phyloP scores from a whole-genome alignment of 169 alveolate species.

The Toxoplasma gondii region DNA sequence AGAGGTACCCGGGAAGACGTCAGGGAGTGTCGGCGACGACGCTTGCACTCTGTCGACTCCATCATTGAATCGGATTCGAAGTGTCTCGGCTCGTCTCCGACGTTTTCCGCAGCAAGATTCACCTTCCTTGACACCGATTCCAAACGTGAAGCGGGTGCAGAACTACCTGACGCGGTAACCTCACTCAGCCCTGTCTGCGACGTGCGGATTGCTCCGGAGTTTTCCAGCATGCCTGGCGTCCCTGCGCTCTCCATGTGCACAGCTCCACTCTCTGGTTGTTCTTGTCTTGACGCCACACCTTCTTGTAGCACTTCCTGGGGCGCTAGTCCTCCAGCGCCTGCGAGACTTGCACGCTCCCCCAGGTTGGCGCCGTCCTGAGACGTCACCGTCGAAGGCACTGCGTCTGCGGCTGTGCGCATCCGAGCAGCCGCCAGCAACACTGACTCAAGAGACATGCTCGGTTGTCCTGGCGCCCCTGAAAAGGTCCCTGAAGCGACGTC shows the following conservation, averaged over 20 bases:
- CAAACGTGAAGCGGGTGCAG: too few relatives aligned
- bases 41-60: neutral
- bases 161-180: too few relatives aligned
- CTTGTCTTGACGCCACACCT: too few relatives aligned
- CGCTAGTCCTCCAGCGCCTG: neutral
- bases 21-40: neutral
- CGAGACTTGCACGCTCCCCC: neutral
- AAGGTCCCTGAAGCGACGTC: neutral
- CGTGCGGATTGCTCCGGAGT: too few relatives aligned
- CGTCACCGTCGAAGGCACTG: neutral
- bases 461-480: neutral
- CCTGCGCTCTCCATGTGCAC: too few relatives aligned
- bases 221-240: too few relatives aligned
- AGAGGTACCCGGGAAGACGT: too few relatives aligned
- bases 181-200: too few relatives aligned
- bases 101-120: too few relatives aligned
- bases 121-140: too few relatives aligned
- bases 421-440: neutral
- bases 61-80: neutral
- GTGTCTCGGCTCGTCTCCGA: too few relatives aligned
- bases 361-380: neutral
- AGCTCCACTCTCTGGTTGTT: too few relatives aligned
- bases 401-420: neutral
- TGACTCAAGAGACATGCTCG: neutral
- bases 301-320: neutral